Evolutionary conservation across 371 early-diverging fungal species (phyloP), one percentile per base, ranked within the genome.

Genomic region (Cokeromyces recurvatus): DNA sequence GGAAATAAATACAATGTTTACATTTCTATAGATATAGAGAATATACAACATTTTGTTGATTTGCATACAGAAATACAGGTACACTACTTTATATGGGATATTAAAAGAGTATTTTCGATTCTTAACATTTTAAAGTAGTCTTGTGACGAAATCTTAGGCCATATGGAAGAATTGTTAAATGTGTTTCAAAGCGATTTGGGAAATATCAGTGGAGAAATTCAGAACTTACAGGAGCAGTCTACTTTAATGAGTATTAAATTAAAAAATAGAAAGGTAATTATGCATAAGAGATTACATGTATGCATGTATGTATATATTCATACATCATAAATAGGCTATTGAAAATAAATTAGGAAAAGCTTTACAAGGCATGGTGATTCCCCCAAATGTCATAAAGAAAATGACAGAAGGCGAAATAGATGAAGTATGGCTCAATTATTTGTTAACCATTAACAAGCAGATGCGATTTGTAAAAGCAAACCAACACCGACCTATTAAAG

Each of bases 371-470:
- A 78, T 91, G 49, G 83, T 91, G 4, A 71, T 94, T 17, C 77
- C 90, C 1, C 92, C 94, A 4, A 78, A 86, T 38, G 66, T 87
- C 23, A 89, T 90, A 45, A 83, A 68, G 82, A 86, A 84, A 57
- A 91, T 94, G 39, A 88, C 84, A 43, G 90, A 94, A 56, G 89
- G 84, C 8, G 91, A 93, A 22, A 82, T 95, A 29, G 90, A 92
- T 54, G 94, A 93, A 46, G 65, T 79, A 25, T 96, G 91, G 82
- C 55, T 92, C 12, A 76, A 80, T 25, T 86, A 88, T 39, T 56
- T 95, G 45, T 56, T 77, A 12, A 91, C 86, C 6, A 79, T 96
- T 50, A 88, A 91, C 62, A 77, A 81, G 50, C 91, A 91, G 52
- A 90, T 95, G 78, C 60, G 83, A 6, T 90, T 82, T 59, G 83